A percentile compares a stretch with the other conserved stretches of the same genome.
These are phyloP conservation scores for Imleria badia DNA, from an alignment of 768 basidiomycete species.

Conservation along the genomic window DNA sequence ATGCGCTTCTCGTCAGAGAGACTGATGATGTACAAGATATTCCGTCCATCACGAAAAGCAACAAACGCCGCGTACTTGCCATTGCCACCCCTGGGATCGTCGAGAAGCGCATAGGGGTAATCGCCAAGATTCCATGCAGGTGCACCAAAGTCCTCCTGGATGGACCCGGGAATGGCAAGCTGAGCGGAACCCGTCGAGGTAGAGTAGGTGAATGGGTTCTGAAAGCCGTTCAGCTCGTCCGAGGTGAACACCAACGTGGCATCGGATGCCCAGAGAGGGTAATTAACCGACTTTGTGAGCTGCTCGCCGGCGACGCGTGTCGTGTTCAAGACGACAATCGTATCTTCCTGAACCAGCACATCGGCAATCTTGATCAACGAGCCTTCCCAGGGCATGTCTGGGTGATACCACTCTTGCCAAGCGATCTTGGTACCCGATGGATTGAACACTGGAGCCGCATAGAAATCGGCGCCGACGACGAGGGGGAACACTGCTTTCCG, in stretches of 20 bases:
- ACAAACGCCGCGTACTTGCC: conserved; percentile 28
- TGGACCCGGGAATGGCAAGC: conserved; percentile 37
- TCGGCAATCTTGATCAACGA: conserved; percentile 53
- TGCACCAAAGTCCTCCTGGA: conserved; percentile 54
- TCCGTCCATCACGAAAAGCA: conserved; percentile 35
- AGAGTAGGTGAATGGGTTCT: conserved; percentile 64
- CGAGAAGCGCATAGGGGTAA: conserved; percentile 47
- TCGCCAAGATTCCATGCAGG: conserved; percentile 57
- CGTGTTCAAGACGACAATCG: conserved; percentile 36
- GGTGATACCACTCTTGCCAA: conserved; percentile 70
- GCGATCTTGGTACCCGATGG: conserved; percentile 56
- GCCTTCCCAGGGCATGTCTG: conserved; percentile 75
- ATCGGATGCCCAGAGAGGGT: conserved; percentile 60
- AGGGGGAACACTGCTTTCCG: conserved; percentile 46
- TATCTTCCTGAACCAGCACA: conserved; percentile 33
- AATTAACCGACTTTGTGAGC: conserved; percentile 50
- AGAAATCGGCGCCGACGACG: conserved; percentile 68
- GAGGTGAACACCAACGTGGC: conserved; percentile 60
- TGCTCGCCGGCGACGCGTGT: conserved; percentile 51
- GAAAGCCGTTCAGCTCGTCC: conserved; percentile 59
- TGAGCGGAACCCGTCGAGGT: conserved; percentile 28
- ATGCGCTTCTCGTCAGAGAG: conserved; percentile 25
- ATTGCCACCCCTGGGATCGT: conserved; percentile 25
- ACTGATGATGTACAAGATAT: conserved; percentile 34
- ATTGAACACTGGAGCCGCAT: conserved; percentile 58